A percentile compares a stretch with the other conserved stretches of the same genome.
Conservation (phyloP, 768 basidiomycete genomes). For the Strobilomyces confusus region DNA sequence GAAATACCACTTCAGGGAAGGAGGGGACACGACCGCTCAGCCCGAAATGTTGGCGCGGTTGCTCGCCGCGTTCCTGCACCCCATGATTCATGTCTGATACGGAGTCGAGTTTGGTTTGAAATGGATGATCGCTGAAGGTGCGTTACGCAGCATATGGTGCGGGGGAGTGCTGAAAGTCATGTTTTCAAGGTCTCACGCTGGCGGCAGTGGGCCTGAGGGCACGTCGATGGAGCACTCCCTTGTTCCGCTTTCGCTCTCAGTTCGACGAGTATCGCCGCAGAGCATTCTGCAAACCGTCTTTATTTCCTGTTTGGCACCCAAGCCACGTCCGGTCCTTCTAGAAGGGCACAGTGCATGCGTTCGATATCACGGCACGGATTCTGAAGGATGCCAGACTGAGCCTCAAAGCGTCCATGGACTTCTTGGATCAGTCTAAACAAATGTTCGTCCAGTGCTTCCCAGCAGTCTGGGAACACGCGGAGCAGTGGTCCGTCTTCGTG, state of each 20-base stretch:
- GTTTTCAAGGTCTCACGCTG: constrained; percentile 23
- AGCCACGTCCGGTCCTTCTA: background rate
- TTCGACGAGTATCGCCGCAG: background rate
- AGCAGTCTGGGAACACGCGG: constrained; percentile 22
- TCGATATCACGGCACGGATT: constrained; percentile 51
- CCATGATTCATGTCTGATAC: constrained; percentile 59
- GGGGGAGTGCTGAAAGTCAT: background rate
- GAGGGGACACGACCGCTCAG: constrained; percentile 19
- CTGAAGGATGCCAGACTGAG: constrained; percentile 40
- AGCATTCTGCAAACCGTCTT: constrained; percentile 2
- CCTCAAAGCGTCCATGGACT: constrained; percentile 7
- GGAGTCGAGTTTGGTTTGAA: constrained; percentile 61
- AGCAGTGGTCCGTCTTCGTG: constrained; percentile 51
- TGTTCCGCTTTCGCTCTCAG: constrained; percentile 8
- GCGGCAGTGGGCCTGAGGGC: constrained; percentile 28
- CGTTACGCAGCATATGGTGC: background rate
- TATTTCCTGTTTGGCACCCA: constrained; percentile 8
- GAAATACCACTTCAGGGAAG: constrained; percentile 21
- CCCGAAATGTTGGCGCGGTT: constrained; percentile 55
- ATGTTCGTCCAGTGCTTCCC: background rate
- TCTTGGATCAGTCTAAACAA: constrained; percentile 17
- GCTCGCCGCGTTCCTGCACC: constrained; percentile 48
- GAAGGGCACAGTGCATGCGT: constrained; percentile 27
- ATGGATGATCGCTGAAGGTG: constrained; percentile 63
- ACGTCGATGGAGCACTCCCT: constrained; percentile 32